A percentile compares a stretch with the other conserved stretches of the same genome.
These are phyloP conservation scores for Phytopythium vexans DNA, from an alignment of 352 stramenopile genomes.

Conservation along the genomic window DNA sequence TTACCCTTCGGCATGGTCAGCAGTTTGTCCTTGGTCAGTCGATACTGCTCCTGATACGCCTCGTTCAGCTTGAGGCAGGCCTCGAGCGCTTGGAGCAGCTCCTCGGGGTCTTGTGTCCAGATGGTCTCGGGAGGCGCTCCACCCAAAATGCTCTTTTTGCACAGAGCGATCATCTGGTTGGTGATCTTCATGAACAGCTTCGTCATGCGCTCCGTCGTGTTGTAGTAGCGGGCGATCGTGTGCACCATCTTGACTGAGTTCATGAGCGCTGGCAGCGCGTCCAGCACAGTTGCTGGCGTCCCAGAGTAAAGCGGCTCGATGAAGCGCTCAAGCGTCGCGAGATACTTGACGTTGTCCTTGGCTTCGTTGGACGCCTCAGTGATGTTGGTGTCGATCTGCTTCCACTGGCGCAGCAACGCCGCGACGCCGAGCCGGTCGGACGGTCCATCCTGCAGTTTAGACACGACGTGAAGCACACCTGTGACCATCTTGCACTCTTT, in stretches of 20 bases:
- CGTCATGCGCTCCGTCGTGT: slow-evolving; percentile 89
- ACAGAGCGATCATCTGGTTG: slow-evolving; percentile 87
- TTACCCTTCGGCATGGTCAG: slow-evolving; percentile 88
- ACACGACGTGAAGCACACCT: slow-evolving; percentile 74
- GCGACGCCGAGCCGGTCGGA: slow-evolving; percentile 67
- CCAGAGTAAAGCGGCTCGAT: slow-evolving; percentile 81
- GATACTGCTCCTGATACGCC: slow-evolving; percentile 90
- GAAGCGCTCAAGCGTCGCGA: slow-evolving; percentile 81
- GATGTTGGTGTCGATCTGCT: slow-evolving; percentile 88
- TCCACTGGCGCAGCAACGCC: slow-evolving; percentile 71
- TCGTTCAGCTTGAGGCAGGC: slow-evolving; percentile 85
- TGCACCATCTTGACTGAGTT: slow-evolving; percentile 91
- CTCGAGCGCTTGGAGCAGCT: slow-evolving; percentile 65
- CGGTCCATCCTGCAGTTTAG: slow-evolving; percentile 66
- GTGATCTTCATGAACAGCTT: slow-evolving; percentile 91
- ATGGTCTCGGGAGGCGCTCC: slow-evolving; percentile 55
- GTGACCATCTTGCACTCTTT: slow-evolving; percentile 89
- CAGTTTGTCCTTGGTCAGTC: slow-evolving; percentile 86
- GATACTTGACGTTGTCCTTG: slow-evolving; percentile 87
- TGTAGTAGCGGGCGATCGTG: slow-evolving; percentile 87
- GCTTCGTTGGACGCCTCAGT: slow-evolving; percentile 81
- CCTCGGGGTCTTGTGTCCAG: slow-evolving; percentile 74
- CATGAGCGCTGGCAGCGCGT: slow-evolving; percentile 83
- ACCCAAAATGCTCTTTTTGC: slow-evolving; percentile 66
- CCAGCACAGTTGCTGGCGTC: slow-evolving; percentile 54